Evolutionary conservation across 306 rosid genomes (phyloP), one percentile per base, ranked within the genome.

Genomic region (Sophora flavescens): DNA sequence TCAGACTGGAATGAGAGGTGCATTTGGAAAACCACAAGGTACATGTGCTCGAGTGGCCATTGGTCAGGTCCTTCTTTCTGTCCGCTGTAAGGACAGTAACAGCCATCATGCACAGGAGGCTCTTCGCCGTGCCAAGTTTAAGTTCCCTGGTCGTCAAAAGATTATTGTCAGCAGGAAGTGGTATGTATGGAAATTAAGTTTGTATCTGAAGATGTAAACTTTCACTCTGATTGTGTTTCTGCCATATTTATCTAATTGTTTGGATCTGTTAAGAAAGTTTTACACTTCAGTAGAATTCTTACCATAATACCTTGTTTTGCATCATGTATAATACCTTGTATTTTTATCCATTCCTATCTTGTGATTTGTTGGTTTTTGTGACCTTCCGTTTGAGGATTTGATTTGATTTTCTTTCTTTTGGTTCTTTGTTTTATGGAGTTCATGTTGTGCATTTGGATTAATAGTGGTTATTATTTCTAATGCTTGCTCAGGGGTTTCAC

Each of bases 1-100:
- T 51, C 98, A 93, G 86, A 93, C 96, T 18, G 98, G 98, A 0
- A 93, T 93, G 96, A 87, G 98, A 39, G 96, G 96, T 39, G 98
- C 98, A 8, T 93, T 82, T 50, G 85, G 88, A 17, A 91, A 91
- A 74, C 97, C 97, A 4, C 91, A 57, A 9, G 97, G 97, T 3
- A 81, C 87, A 2, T 89, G 97, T 66, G 95, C 97, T 13, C 86
- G 97, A 39, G 97, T 91, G 11, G 85, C 86, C 53, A 91, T 91
- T 51, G 97, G 97, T 6, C 97, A 91, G 86, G 97, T 91, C 5
- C 95, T 91, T 48, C 88, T 91, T 13, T 91, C 97, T 50, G 97
- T 91, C 66, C 91, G 97, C 18, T 93, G 97, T 59, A 93, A 89
- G 95, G 97, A 88, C 66, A 60, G 65, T 64, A 92, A 88, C 82